phyloP scores from a whole-genome alignment of 768 basidiomycete species.

The Tricholoma hemisulphureum region DNA sequence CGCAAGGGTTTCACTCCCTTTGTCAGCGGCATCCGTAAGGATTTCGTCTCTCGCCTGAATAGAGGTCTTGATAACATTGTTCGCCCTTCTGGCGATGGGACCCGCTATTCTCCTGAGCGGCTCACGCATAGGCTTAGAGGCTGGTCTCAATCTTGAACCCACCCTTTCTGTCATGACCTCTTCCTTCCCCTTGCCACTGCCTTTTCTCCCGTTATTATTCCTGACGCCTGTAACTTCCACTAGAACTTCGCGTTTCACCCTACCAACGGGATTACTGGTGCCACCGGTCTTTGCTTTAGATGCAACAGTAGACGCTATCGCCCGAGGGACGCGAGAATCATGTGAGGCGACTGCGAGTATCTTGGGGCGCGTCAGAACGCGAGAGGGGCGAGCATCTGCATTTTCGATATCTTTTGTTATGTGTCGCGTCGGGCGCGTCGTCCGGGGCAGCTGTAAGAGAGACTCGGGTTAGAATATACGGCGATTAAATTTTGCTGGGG shows the following conservation, averaged over 20 bases:
- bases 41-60: conserved; percentile 1
- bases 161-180: conserved; percentile 24
- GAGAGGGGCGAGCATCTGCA: conserved; percentile 56
- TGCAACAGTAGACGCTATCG: conserved; percentile 39
- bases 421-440: conserved; percentile 53
- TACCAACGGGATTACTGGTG: conserved; percentile 44
- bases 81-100: conserved; percentile 13
- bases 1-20: background rate
- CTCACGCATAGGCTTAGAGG: conserved; percentile 30
- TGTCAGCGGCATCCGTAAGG: background rate
- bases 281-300: conserved; percentile 36
- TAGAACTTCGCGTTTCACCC: conserved; percentile 75
- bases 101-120: conserved; percentile 38
- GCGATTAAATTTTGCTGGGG: background rate
- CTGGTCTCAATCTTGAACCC: conserved; percentile 23
- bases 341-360: conserved; percentile 40
- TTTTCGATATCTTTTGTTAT: conserved; percentile 64
- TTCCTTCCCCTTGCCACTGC: conserved; percentile 36
- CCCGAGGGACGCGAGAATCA: conserved; percentile 30
- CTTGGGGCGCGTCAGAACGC: conserved; percentile 57
- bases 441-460: conserved; percentile 56
- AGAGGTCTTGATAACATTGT: conserved; percentile 5
- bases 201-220: conserved; percentile 22
- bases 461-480: background rate
- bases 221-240: conserved; percentile 60